Percentiles rank a stretch among this genome's conserved stretches.
Evolutionary conservation across 345 rosid species (phyloP).

Genomic region (Lumnitzera littorea): DNA sequence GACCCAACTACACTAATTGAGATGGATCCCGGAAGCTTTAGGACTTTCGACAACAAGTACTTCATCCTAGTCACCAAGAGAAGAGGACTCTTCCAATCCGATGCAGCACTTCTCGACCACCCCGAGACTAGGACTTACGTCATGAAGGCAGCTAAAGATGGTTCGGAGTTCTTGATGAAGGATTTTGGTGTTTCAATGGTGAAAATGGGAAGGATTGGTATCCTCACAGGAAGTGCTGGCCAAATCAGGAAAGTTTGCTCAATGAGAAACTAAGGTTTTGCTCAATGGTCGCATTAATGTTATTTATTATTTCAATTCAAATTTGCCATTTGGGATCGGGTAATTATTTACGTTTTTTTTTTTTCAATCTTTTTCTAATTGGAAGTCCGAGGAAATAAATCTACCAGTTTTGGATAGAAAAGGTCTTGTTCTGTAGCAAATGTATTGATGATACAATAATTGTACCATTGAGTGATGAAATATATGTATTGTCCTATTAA

Average conservation of each 20-base stretch:
- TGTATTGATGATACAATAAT: no score
- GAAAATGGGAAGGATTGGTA: constrained; percentile 58
- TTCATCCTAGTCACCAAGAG: constrained; percentile 39
- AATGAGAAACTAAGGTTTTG: constrained; percentile 24
- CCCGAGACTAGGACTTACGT: constrained; percentile 38
- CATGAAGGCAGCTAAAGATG: constrained; percentile 10
- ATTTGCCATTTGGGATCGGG: no score
- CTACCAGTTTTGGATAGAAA: no score
- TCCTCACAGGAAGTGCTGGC: constrained; percentile 42
- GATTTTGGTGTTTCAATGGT: constrained; percentile 68
- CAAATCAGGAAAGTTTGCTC: constrained; percentile 55
- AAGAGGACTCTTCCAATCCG: constrained; percentile 57
- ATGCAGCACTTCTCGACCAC: constrained; percentile 50
- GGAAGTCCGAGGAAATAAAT: no score
- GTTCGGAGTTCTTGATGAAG: constrained; percentile 31
- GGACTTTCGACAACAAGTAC: constrained; percentile 49
- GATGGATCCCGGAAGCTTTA: constrained; percentile 69
- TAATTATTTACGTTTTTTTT: no score
- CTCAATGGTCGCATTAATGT: background rate
- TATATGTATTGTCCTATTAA: no score
- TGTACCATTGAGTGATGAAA: no score
- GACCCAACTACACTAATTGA: constrained; percentile 45
- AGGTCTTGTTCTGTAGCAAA: no score
- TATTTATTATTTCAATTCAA: no score
- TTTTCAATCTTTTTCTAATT: no score